Evolutionary conservation across 768 basidiomycete species (phyloP), one percentile per base, ranked within the genome.

Genomic region (Podaxis sp.): DNA sequence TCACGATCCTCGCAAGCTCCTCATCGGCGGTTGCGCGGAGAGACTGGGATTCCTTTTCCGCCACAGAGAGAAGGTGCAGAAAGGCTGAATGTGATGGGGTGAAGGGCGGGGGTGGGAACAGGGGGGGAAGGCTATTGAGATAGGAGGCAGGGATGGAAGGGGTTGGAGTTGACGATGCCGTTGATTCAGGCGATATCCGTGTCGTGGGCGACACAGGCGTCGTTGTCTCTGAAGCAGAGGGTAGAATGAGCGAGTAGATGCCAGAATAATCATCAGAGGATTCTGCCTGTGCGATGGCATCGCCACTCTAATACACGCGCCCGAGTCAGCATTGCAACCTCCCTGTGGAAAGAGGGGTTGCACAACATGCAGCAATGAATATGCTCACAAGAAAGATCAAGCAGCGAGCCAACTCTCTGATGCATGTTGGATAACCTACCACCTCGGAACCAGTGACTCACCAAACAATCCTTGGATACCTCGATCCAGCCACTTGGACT

Each of bases 81-180:
- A 93, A 93, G 46, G 86, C 83, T 6, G 86, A 85, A 67, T 93
- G 89, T 17, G 87, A 85, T 6, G 92, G 87, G 0, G 88, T 84
- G 73, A 90, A 93, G 17, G 92, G 91, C 22, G 88, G 84, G 17
- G 90, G 90, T 28, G 86, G 84, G 71, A 92, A 89, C 42, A 93
- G 74, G 4, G 87, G 81, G 42, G 81, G 80, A 65, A 89, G 67
- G 61, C 79, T 73, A 42, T 84, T 81, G 49, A 93, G 76, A 71
- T 81, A 80, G 24, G 61, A 63, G 67, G 62, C 64, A 17, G 75
- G 68, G 30, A 71, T 64, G 52, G 73, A 71, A 9, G 76, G 66
- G 48, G 69, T 68, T 46, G 73, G 71, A 59, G 71, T 71, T 55
- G 71, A 66, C 52, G 69, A 64, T 57, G 75, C 65, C 28, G 70